Conservation (phyloP, 129 eudicot genomes). For the Kitagawia praeruptora region DNA sequence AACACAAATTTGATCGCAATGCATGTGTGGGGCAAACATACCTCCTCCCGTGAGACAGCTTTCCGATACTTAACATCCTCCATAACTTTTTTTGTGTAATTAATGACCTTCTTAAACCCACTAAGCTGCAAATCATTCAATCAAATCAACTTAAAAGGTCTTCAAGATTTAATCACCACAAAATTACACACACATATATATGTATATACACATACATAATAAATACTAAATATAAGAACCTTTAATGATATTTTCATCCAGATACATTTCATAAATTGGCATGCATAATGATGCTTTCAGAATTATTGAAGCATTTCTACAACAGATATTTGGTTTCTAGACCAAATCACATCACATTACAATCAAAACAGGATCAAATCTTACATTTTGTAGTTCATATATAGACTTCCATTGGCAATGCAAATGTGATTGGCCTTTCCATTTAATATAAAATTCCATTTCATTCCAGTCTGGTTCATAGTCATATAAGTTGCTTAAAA, state of each 20-base stretch:
- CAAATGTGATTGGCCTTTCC: conserved; percentile 99
- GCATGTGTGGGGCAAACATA: conserved; percentile 13
- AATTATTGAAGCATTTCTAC: not conserved
- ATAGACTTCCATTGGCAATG: conserved; percentile 96
- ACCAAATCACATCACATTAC: not conserved
- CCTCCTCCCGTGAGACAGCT: conserved; percentile 95
- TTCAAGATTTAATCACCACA: not conserved
- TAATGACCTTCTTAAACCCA: conserved; percentile 94
- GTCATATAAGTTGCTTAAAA: conserved; percentile 71
- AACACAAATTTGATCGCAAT: not conserved
- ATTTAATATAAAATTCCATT: conserved; percentile 80
- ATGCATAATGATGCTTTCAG: not conserved
- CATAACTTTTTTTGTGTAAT: conserved; percentile 77
- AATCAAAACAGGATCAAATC: conserved; percentile 9
- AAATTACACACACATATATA: not conserved
- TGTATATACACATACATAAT: not conserved
- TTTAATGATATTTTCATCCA: not conserved
- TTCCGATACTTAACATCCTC: conserved; percentile 88
- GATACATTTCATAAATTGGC: not conserved
- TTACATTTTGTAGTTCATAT: conserved; percentile 84
- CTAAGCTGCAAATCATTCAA: conserved; percentile 49
- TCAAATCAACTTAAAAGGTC: not conserved
- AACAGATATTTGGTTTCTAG: not conserved
- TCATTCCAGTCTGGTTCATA: conserved; percentile 85
- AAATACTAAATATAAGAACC: not conserved